Conservation (phyloP, 2,329 filamentous ascomycete genomes). For the Verticillium longisporum region DNA sequence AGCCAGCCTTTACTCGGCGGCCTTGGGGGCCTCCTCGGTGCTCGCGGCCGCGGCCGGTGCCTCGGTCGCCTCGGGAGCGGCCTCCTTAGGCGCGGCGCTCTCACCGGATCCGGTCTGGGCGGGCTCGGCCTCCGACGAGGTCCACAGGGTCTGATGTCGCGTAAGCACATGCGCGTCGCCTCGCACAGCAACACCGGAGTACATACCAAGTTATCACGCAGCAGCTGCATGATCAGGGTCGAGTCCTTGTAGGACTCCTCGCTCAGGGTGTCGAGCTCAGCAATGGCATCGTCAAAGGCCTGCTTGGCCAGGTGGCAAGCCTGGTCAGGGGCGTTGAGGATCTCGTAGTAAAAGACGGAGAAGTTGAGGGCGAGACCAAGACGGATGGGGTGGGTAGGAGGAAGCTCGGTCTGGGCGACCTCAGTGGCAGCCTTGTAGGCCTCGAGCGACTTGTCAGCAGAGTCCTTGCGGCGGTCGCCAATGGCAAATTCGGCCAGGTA, state of each 20-base stretch:
- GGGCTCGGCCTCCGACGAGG: conserved; percentile 93
- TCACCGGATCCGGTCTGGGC: conserved; percentile 45
- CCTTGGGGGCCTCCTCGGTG: conserved; percentile 61
- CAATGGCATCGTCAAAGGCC: conserved; percentile 94
- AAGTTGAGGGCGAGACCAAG: conserved; percentile 91
- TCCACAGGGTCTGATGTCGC: conserved; percentile 83
- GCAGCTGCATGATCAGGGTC: conserved; percentile 96
- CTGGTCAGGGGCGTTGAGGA: conserved; percentile 95
- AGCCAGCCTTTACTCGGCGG: conserved; percentile 41
- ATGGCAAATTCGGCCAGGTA: conserved; percentile 96
- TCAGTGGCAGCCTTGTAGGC: conserved; percentile 93
- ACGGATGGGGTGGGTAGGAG: conserved; percentile 88
- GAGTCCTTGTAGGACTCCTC: conserved; percentile 99
- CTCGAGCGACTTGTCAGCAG: conserved; percentile 89
- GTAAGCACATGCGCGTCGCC: background rate
- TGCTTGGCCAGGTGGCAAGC: conserved; percentile 97
- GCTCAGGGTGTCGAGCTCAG: conserved; percentile 91
- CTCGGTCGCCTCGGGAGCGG: conserved; percentile 48
- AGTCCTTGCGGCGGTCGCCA: conserved; percentile 90
- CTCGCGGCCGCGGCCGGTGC: conserved; percentile 48
- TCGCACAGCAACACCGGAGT: background rate
- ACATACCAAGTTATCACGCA: conserved; percentile 89
- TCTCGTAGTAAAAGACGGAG: conserved; percentile 99
- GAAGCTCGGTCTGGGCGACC: conserved; percentile 81
- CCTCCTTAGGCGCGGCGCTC: conserved; percentile 39